phyloP scores from a whole-genome alignment of 495 filamentous ascomycete species.

The Aspergillus diversus region DNA sequence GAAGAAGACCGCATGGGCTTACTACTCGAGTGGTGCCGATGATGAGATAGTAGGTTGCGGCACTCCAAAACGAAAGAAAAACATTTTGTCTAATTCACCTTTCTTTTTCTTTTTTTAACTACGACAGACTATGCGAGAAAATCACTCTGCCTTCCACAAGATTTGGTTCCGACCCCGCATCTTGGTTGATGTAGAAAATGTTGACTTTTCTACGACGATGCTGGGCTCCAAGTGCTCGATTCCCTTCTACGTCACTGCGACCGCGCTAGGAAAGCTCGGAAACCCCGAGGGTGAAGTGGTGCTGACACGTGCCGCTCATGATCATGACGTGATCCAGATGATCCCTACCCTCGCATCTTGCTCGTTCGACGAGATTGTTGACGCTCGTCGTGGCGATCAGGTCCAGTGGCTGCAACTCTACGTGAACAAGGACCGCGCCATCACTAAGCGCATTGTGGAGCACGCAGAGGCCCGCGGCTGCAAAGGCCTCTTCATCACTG shows the following conservation, averaged over 20 bases:
- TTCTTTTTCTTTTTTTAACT: conserved; percentile 8
- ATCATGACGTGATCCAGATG: conserved; percentile 92
- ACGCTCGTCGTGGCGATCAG: conserved; percentile 78
- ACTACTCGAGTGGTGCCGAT: conserved; percentile 94
- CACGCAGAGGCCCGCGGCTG: conserved; percentile 92
- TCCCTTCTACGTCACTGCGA: conserved; percentile 92
- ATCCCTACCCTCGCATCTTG: conserved; percentile 98
- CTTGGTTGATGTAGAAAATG: conserved; percentile 81
- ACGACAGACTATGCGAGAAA: conserved; percentile 91
- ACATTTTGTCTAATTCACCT: background rate
- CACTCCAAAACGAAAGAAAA: background rate
- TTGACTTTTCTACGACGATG: conserved; percentile 89
- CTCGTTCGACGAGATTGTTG: conserved; percentile 95
- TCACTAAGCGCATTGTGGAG: conserved; percentile 86
- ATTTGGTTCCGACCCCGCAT: conserved; percentile 95
- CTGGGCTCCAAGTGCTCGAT: conserved; percentile 79
- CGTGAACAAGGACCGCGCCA: conserved; percentile 93
- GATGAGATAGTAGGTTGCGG: conserved; percentile 81
- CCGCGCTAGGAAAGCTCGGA: conserved; percentile 88
- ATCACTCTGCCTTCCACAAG: conserved; percentile 93
- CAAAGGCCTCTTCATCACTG: conserved; percentile 97
- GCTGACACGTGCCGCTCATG: conserved; percentile 79
- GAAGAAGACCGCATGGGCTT: conserved; percentile 96
- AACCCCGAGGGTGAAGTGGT: conserved; percentile 88
- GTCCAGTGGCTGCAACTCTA: conserved; percentile 98